Percentiles rank a stretch among this genome's conserved stretches.
Conservation (phyloP, 2,329 filamentous ascomycete species). For the Trichoderma sp. region DNA sequence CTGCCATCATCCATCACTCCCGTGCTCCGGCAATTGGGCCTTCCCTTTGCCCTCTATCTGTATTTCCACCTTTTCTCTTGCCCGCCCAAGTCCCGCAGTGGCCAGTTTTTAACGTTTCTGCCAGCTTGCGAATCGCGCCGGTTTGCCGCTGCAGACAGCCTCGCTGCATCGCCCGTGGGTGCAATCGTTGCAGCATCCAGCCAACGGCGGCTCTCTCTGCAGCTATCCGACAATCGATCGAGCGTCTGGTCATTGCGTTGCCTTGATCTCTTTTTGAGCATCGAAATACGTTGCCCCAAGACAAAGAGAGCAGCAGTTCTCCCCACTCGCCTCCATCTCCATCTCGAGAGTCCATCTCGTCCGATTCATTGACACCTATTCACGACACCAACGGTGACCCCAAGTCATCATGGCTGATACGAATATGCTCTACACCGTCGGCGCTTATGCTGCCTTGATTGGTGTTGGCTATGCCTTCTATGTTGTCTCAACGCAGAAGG, state of each 20-base stretch:
- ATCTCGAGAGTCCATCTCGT: background rate
- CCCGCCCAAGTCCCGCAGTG: background rate
- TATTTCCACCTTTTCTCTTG: background rate
- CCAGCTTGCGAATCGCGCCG: conserved; percentile 6
- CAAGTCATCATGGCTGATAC: conserved; percentile 36
- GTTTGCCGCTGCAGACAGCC: conserved; percentile 17
- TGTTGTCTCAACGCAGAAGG: conserved; percentile 38
- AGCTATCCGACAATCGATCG: conserved; percentile 14
- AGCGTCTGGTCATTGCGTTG: background rate
- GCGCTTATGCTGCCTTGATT: conserved; percentile 41
- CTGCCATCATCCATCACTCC: conserved; percentile 12
- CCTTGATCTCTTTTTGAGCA: background rate
- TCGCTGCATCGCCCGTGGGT: conserved; percentile 19
- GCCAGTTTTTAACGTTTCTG: conserved; percentile 22
- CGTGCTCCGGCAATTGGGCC: background rate
- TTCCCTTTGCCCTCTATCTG: background rate
- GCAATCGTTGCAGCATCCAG: conserved; percentile 10
- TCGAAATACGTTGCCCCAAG: background rate
- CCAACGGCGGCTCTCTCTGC: conserved; percentile 10
- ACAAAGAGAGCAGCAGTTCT: background rate
- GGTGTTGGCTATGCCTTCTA: conserved; percentile 41
- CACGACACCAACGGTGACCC: background rate
- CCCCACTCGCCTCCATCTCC: background rate
- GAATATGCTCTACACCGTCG: conserved; percentile 40
- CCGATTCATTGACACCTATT: background rate